Percentiles rank a stretch among this genome's conserved stretches.
Conservation (phyloP, 495 filamentous ascomycete species). For the Friedmanniomyces simplex region DNA sequence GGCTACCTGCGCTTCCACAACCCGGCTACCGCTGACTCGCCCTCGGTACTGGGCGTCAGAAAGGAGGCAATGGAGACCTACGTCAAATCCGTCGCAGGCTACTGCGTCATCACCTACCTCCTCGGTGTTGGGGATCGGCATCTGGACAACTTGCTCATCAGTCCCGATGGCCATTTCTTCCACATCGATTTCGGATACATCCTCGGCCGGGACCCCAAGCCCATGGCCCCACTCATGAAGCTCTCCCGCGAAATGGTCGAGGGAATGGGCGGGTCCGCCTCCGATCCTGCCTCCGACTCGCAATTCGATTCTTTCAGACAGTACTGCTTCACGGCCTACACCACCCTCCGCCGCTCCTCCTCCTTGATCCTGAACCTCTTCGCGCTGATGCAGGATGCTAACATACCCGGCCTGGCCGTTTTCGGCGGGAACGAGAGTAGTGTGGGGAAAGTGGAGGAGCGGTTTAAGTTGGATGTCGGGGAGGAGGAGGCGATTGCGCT, state of each 20-base stretch:
- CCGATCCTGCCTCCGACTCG: too few species aligned
- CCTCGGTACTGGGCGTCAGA: slow-evolving; percentile 60
- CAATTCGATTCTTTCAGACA: slow-evolving; percentile 82
- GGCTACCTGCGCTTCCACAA: slow-evolving; percentile 84
- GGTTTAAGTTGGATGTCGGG: slow-evolving; percentile 82
- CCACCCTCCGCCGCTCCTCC: slow-evolving; percentile 74
- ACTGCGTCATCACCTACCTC: slow-evolving; percentile 98
- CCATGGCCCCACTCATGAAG: slow-evolving; percentile 94
- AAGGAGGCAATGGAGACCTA: slow-evolving; percentile 93
- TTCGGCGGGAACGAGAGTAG: slow-evolving; percentile 52
- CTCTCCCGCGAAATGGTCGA: slow-evolving; percentile 97
- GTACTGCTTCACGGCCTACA: slow-evolving; percentile 93
- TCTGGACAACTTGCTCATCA: slow-evolving; percentile 86
- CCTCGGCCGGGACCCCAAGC: slow-evolving; percentile 92
- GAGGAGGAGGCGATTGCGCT: slow-evolving; percentile 88
- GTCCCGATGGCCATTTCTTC: slow-evolving; percentile 91
- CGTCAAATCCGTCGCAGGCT: slow-evolving; percentile 90
- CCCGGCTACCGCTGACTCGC: slow-evolving; percentile 63
- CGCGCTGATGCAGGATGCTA: slow-evolving; percentile 91
- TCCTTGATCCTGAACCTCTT: slow-evolving; percentile 95
- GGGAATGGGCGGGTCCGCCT: slow-evolving; percentile 80
- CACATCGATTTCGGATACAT: slow-evolving; percentile 98
- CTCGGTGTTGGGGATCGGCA: slow-evolving; percentile 97
- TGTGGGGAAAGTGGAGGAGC: slow-evolving; percentile 86
- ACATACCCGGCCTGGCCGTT: slow-evolving; percentile 86